These are phyloP conservation scores for Talaromyces borbonicus DNA, from an alignment of 495 filamentous ascomycete genomes.

Conservation along the genomic window DNA sequence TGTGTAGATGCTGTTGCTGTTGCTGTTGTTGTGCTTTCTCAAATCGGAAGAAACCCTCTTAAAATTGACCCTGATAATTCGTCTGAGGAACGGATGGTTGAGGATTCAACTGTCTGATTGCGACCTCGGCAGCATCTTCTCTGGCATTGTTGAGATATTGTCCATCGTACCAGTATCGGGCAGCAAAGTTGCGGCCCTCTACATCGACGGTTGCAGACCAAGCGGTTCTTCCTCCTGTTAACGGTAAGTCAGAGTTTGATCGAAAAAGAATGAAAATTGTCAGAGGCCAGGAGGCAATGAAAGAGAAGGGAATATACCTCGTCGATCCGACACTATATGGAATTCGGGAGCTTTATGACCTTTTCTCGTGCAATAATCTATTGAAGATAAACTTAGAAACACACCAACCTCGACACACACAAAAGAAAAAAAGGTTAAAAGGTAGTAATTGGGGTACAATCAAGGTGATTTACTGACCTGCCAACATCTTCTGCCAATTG, in stretches of 20 bases:
- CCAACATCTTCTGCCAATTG: conserved; percentile 44
- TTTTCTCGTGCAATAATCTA: conserved; percentile 51
- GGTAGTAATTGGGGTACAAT: neutral
- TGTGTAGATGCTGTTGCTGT: no score
- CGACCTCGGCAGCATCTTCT: conserved; percentile 81
- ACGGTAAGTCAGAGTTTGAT: no score
- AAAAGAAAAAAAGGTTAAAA: neutral
- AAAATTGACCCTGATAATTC: conserved; percentile 20
- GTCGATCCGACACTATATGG: conserved; percentile 66
- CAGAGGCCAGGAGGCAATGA: neutral
- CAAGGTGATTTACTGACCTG: conserved; percentile 36
- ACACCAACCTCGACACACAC: conserved; percentile 9
- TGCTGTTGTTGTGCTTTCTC: neutral
- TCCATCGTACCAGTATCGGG: conserved; percentile 88
- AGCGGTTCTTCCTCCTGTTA: conserved; percentile 84
- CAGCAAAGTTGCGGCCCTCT: conserved; percentile 42
- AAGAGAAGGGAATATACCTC: conserved; percentile 44
- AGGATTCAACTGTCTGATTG: conserved; percentile 37
- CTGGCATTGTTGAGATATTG: conserved; percentile 76
- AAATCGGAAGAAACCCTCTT: neutral
- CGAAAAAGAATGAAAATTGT: conserved; percentile 9
- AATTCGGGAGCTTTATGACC: conserved; percentile 50
- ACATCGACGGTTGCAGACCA: conserved; percentile 72
- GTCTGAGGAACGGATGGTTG: conserved; percentile 15
- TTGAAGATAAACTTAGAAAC: conserved; percentile 6